These are phyloP conservation scores for Aspergillus ustus DNA, from an alignment of 2,329 filamentous ascomycete species.

Conservation along the genomic window DNA sequence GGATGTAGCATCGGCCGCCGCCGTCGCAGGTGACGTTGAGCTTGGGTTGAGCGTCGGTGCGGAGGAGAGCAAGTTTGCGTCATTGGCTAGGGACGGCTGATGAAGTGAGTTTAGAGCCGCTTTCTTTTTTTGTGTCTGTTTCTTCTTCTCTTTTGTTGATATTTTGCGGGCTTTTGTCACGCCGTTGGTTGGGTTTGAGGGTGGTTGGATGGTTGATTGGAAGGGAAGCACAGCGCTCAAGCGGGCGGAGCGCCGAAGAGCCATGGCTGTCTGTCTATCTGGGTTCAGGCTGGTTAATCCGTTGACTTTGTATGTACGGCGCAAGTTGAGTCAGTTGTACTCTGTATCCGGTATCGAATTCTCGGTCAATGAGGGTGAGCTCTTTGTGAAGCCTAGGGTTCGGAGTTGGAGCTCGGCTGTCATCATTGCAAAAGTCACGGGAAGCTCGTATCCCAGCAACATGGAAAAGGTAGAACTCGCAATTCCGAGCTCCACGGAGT, in stretches of 20 bases:
- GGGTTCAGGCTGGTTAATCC: neutral
- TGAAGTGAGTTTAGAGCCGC: constrained; percentile 5
- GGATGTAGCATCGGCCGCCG: constrained; percentile 5
- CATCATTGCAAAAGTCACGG: constrained; percentile 8
- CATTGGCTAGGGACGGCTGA: neutral
- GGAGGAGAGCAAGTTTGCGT: neutral
- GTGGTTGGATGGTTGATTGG: constrained; percentile 24
- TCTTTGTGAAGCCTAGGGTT: constrained; percentile 2
- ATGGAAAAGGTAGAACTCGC: neutral
- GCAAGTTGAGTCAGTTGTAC: neutral
- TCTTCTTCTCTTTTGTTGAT: constrained; percentile 30
- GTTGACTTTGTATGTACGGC: neutral
- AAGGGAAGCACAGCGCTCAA: constrained; percentile 40
- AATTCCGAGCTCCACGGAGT: neutral
- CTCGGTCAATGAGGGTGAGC: neutral
- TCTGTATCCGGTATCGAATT: neutral
- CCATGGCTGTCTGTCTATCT: constrained; percentile 44
- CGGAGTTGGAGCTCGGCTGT: neutral
- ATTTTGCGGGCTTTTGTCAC: constrained; percentile 37
- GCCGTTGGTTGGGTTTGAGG: constrained; percentile 25
- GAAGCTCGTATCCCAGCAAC: constrained; percentile 3
- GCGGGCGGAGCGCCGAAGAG: constrained; percentile 57
- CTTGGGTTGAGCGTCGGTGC: neutral
- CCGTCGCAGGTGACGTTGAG: neutral
- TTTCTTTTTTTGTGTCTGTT: neutral